Percentiles rank a stretch among this genome's conserved stretches.
phyloP scores from a whole-genome alignment of 75 land plant genomes.

The Larix kaempferi region DNA sequence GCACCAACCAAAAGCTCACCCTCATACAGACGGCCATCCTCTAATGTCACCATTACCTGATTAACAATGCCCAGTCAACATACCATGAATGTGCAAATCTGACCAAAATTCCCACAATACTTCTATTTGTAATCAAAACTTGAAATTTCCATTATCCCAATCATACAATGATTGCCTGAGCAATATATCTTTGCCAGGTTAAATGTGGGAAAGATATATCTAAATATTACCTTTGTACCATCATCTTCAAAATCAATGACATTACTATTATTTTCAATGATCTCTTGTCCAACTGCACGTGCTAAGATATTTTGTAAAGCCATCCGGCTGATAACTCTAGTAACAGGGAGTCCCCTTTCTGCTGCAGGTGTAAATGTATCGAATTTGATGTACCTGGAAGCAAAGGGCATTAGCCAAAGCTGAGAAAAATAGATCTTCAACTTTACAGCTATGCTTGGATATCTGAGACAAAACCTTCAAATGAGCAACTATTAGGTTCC shows the following conservation, averaged over 20 bases:
- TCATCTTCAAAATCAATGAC: conserved; percentile 85
- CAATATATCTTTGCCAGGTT: too few relatives aligned
- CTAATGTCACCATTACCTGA: conserved; percentile 79
- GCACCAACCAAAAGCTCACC: conserved; percentile 95
- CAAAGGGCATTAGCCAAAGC: background rate
- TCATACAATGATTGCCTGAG: too few relatives aligned
- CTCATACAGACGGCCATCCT: conserved; percentile 72
- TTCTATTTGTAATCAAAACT: too few relatives aligned
- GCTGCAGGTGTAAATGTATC: conserved; percentile 98
- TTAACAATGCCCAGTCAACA: too few relatives aligned
- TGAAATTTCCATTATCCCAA: too few relatives aligned
- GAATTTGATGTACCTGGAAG: conserved; percentile 86
- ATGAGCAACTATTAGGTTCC: too few relatives aligned
- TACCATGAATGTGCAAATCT: too few relatives aligned
- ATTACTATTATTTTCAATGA: conserved; percentile 73
- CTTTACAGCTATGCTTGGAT: background rate
- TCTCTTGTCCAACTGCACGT: conserved; percentile 68
- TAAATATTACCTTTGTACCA: conserved; percentile 64
- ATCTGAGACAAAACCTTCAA: too few relatives aligned
- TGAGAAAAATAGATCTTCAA: background rate
- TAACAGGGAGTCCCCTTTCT: conserved; percentile 86
- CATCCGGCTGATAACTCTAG: conserved; percentile 91
- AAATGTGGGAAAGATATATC: too few relatives aligned
- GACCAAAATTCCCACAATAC: too few relatives aligned
- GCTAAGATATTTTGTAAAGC: conserved; percentile 86